Base-by-base conservation (phyloP, 495 filamentous ascomycete genomes). In the Saxophila tyrrhenica region DNA sequence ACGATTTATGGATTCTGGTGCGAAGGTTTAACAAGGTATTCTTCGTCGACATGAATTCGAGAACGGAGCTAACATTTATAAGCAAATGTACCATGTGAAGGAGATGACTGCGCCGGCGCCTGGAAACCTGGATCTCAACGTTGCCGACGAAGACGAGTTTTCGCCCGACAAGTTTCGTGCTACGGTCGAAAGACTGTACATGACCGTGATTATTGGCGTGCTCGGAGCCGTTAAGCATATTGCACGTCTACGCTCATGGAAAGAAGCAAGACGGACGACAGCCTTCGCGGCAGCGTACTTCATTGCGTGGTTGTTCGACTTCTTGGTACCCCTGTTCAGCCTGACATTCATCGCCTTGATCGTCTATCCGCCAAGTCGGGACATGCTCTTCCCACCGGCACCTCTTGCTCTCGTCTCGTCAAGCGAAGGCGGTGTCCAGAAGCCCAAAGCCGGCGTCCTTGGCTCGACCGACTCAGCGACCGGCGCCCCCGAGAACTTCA, bases 41-140 rank as follows among this genome's bases (percentile, higher is more conserved):
- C 7, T 29, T 24, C 10, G 20, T 32, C 44, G 17, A 41, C 24
- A 17, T 24, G 15, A 16, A 48, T 1, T 22, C 10, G 24, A 41
- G 23, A 1, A 39, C 16, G 29, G 5, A 13, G 11, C 41, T 44
- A 50, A 50, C 24, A 22, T 17, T 39, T n/a, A 16, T 42, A 19
- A 90, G 86, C 87, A 92, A 84, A 84, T 92, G 67, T 90, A 90
- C 67, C 83, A 91, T 72, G 82, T 91, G 59, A 89, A 87, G 67
- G 83, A 84, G 16, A 73, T 80, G 1, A 66, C 73, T 1, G 69
- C 77, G 66, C 21, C 62, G 19, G 64, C 70, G 1, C 73, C 77
- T 0, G 78, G 77, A 10, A 78, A 81, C 21, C 67, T 95, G n/a
- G 89, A 95, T 68, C 73, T 92, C 13, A 84, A 87, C 52, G 82